Evolutionary conservation across 257 asterid species (phyloP), one percentile per base, ranked within the genome.

Genomic region (Primulina eburnea): DNA sequence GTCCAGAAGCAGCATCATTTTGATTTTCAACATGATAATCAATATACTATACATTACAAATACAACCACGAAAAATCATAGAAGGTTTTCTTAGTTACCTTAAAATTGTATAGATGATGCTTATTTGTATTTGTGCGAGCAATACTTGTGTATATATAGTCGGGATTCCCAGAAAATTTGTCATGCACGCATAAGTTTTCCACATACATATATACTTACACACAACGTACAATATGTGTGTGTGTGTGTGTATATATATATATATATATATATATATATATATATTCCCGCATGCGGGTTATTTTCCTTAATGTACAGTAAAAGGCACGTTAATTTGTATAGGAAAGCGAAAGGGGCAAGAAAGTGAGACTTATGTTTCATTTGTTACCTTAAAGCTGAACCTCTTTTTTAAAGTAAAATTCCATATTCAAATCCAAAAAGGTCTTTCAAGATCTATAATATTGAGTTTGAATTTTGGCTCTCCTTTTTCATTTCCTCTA

Each of bases 251-350:
- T 30, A 30, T 30, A 30, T 30, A 30, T 30, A n/a, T 29, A 29
- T 29, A 29, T 29, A 4, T 34, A 2, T 37, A n/a, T 62, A 1
- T 8, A n/a, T 29, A 29, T 29, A 29, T 29, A 4, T 34, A 2
- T 37, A n/a, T 62, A 1, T 8, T 62, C 67, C 63, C 86, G 86
- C 83, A 78, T 81, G 86, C 86, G 75, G 73, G 74, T 61, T 38
- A 64, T 43, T 74, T 47, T 12, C 78, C 73, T 70, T 80, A 69
- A 21, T 64, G 78, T 61, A 30, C 70, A 71, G 64, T 78, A 67
- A 63, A 60, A 67, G 75, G 74, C 79, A 78, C 81, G 79, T 78
- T 75, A 30, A 30, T 30, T 30, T 78, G 67, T 67, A 66, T 2
- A 64, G 63, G 75, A 75, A 53, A 65, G 76, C 64, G 74, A 71